These are phyloP conservation scores for Suillus subaureus DNA, from an alignment of 768 basidiomycete genomes.

Conservation along the genomic window DNA sequence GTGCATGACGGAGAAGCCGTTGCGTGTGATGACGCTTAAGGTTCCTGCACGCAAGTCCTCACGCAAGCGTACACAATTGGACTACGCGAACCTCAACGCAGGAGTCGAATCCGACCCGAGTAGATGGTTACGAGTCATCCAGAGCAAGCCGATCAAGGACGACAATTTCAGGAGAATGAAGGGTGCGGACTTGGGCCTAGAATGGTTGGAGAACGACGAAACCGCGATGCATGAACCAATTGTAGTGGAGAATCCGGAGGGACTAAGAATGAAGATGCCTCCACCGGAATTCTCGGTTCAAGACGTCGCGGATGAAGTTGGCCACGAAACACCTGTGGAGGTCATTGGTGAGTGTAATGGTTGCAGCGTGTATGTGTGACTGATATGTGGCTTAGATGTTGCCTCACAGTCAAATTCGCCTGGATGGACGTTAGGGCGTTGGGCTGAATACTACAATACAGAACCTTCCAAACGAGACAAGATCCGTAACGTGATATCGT, in stretches of 20 bases:
- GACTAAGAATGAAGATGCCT: conserved; percentile 93
- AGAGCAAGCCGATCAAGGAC: conserved; percentile 62
- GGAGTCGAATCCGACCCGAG: conserved; percentile 61
- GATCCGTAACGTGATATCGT: conserved; percentile 91
- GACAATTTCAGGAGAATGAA: conserved; percentile 70
- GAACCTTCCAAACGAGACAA: conserved; percentile 76
- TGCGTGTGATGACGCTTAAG: conserved; percentile 71
- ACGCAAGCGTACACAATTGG: conserved; percentile 70
- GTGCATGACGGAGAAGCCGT: conserved; percentile 62
- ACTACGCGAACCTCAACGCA: conserved; percentile 77
- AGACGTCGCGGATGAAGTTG: conserved; percentile 80
- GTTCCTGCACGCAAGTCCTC: conserved; percentile 80
- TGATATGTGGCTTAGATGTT: conserved; percentile 58
- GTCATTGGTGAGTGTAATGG: conserved; percentile 73
- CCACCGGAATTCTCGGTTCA: conserved; percentile 66
- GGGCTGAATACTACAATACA: conserved; percentile 84
- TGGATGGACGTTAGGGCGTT: conserved; percentile 89
- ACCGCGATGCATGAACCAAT: conserved; percentile 82
- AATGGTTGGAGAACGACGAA: conserved; percentile 77
- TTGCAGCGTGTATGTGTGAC: conserved; percentile 4
- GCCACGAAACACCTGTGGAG: conserved; percentile 78
- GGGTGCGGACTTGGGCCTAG: conserved; percentile 63
- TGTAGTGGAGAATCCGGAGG: conserved; percentile 74
- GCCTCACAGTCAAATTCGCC: conserved; percentile 83
- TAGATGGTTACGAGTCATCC: conserved; percentile 70